Evolutionary conservation across 768 basidiomycete genomes (phyloP), one percentile per base, ranked within the genome.

Genomic region (Pleurotus sapidus): DNA sequence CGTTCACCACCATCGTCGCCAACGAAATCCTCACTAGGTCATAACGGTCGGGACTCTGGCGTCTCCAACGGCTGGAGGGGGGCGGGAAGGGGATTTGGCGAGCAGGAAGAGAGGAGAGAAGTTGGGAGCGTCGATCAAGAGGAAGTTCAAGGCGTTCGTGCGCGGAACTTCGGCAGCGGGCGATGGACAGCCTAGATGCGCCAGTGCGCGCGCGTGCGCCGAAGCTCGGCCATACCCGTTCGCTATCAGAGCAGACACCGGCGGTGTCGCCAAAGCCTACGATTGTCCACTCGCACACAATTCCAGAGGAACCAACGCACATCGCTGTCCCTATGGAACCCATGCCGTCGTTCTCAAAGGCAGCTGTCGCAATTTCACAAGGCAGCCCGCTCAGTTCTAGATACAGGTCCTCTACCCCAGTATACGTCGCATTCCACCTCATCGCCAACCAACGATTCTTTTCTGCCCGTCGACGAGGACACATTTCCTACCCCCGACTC

Each of bases 41-140:
- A n/a, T n/a, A n/a, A n/a, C n/a, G n/a, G n/a, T n/a, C n/a, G n/a
- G n/a, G n/a, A n/a, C n/a, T n/a, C n/a, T n/a, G n/a, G n/a, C n/a
- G n/a, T n/a, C n/a, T n/a, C n/a, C n/a, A n/a, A n/a, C n/a, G n/a
- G n/a, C n/a, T n/a, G n/a, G 60, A 1, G 48, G 60, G 17, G 49
- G 38, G 17, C 49, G 12, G 49, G 15, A 14, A 51, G 49, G 34
- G 4, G n/a, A 34, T n/a, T 42, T 54, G n/a, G 51, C 51, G 5
- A 15, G 23, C 0, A 54, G 51, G 39, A 54, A 54, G n/a, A 37
- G 51, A 25, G 51, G 51, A 15, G 51, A 54, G 23, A 54, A 54
- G 39, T 58, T 74, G 9, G 65, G 68, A 9, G 62, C 68, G 30
- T 73, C 76, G 11, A 65, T 79, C 49, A 69, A 70, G n/a, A 64